phyloP scores from a whole-genome alignment of 257 asterid genomes.

The Solanum chiquidenum region DNA sequence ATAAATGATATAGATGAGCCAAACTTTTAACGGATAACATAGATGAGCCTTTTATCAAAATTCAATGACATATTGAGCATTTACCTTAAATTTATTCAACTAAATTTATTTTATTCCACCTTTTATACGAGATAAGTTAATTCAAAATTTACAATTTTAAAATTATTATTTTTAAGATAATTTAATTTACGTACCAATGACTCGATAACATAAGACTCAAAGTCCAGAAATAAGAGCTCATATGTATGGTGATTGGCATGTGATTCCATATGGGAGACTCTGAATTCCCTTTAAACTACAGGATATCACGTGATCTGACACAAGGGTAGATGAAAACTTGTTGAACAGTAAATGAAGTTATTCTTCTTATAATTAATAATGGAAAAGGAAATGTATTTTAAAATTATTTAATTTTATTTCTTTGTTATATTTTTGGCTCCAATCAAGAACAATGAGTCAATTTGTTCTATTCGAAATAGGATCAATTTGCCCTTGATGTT shows the following conservation, averaged over 20 bases:
- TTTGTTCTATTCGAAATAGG: background rate
- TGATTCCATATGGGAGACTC: conserved; percentile 12
- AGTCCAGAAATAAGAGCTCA: background rate
- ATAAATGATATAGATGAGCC: too few species aligned
- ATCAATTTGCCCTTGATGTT: background rate
- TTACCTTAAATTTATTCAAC: background rate
- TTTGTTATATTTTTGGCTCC: background rate
- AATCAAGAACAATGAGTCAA: background rate
- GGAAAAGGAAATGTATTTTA: background rate
- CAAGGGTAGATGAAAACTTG: conserved; percentile 15
- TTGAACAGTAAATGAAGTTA: conserved; percentile 13
- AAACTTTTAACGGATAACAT: too few species aligned
- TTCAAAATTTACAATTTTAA: too few species aligned
- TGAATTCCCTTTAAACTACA: background rate
- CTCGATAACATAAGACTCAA: background rate
- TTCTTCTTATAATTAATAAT: background rate
- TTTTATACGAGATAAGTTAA: background rate
- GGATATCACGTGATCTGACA: conserved; percentile 39
- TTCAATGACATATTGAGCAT: too few species aligned
- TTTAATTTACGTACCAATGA: background rate
- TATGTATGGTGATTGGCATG: conserved; percentile 26
- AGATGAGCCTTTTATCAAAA: too few species aligned
- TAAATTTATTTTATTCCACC: background rate
- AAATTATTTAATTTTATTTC: background rate
- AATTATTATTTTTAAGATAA: background rate